Percentiles rank a stretch among this genome's conserved stretches.
Evolutionary conservation across 495 filamentous ascomycete genomes (phyloP).

Genomic region (Umbilicaria muhlenbergii): DNA sequence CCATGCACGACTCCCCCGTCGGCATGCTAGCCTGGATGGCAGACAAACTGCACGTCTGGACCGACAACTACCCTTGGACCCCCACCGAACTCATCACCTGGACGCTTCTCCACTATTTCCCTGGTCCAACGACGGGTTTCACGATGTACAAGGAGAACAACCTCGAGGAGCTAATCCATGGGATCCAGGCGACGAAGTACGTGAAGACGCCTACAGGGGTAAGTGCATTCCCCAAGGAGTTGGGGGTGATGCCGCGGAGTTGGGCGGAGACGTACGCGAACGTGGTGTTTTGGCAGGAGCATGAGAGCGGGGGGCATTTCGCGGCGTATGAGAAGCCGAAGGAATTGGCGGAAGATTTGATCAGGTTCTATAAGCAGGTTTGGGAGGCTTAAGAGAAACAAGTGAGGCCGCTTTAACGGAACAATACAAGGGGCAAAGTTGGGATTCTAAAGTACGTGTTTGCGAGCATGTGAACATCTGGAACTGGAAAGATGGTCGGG

Average conservation of each 20-base stretch:
- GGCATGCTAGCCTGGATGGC: slow-evolving; percentile 18
- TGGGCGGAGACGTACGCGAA: slow-evolving; percentile 15
- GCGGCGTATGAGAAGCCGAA: slow-evolving; percentile 21
- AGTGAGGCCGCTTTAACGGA: too few species aligned
- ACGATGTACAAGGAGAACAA: slow-evolving; percentile 13
- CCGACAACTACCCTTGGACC: slow-evolving; percentile 14
- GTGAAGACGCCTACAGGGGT: slow-evolving; percentile 9
- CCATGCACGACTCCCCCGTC: slow-evolving; percentile 14
- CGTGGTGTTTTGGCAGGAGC: slow-evolving; percentile 16
- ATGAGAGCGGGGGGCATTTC: slow-evolving; percentile 24
- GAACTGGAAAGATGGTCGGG: too few species aligned
- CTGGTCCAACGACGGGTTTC: slow-evolving; percentile 12
- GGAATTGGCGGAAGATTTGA: slow-evolving; percentile 18
- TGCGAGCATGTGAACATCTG: too few species aligned
- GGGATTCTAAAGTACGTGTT: too few species aligned
- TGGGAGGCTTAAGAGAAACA: not conserved
- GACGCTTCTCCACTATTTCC: slow-evolving; percentile 18
- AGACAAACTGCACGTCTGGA: slow-evolving; percentile 15
- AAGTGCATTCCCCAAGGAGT: slow-evolving; percentile 16
- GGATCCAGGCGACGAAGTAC: slow-evolving; percentile 1
- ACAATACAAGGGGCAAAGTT: too few species aligned
- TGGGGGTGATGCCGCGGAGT: slow-evolving; percentile 11
- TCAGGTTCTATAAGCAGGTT: slow-evolving; percentile 5
- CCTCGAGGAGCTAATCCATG: slow-evolving; percentile 6
- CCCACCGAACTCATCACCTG: slow-evolving; percentile 15